Percentiles rank a stretch among this genome's conserved stretches.
Evolutionary conservation across 2,329 filamentous ascomycete genomes (phyloP).

Genomic region (Simplicillium aogashimaense): DNA sequence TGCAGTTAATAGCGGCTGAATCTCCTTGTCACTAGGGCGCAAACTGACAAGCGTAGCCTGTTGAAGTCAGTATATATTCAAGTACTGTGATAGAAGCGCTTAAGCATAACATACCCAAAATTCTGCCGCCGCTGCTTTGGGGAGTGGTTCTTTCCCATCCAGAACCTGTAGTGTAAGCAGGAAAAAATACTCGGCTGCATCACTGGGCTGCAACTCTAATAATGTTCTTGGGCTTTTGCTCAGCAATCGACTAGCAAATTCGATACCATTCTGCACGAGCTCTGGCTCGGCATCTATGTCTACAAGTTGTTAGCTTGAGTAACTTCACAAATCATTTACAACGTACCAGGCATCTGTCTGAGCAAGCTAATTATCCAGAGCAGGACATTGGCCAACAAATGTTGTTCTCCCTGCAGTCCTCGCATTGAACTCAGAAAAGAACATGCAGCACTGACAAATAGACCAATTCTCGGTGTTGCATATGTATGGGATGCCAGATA

Average conservation of each 20-base stretch:
- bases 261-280: constrained; percentile 62
- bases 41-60: constrained; percentile 7
- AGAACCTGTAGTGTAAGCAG: constrained; percentile 62
- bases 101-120: constrained; percentile 54
- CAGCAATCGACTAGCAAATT: constrained; percentile 58
- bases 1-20: constrained; percentile 25
- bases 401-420: constrained; percentile 30
- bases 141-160: constrained; percentile 61
- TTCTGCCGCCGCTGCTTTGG: constrained; percentile 62
- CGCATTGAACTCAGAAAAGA: constrained; percentile 55
- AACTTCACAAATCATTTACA: neutral
- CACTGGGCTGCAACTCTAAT: constrained; percentile 43
- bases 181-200: constrained; percentile 56
- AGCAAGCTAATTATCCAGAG: constrained; percentile 55
- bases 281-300: constrained; percentile 63
- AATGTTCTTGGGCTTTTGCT: constrained; percentile 51
- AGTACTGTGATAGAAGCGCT: neutral
- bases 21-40: neutral
- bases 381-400: constrained; percentile 42
- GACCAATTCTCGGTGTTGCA: constrained; percentile 56
- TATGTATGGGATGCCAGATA: constrained; percentile 52
- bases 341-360: constrained; percentile 48
- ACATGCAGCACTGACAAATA: constrained; percentile 61
- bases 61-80: neutral
- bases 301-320: constrained; percentile 18